Conservation (phyloP, 1,284 basidiomycete genomes). For the Sanguinoderma infundibulare region DNA sequence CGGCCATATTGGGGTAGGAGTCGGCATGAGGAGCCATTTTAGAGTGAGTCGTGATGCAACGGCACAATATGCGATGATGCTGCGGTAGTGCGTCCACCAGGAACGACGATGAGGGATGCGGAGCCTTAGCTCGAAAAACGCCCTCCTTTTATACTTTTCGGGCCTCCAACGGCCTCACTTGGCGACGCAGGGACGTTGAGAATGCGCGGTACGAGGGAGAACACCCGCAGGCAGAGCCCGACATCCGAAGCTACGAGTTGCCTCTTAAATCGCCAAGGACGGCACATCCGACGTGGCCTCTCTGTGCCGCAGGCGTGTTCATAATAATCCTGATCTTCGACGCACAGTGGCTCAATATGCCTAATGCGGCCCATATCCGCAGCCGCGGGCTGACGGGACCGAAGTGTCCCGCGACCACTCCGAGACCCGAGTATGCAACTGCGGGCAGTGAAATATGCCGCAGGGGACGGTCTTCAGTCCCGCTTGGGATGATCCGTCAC, state of each 20-base stretch:
- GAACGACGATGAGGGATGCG: not conserved
- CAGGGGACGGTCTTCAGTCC: too few relatives aligned
- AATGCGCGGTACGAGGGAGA: not conserved
- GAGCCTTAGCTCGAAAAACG: not conserved
- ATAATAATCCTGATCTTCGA: not conserved
- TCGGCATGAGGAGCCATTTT: constrained; percentile 3
- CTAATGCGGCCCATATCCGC: not conserved
- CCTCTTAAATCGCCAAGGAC: not conserved
- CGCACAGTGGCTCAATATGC: not conserved
- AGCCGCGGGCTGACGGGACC: not conserved
- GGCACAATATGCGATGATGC: too few relatives aligned
- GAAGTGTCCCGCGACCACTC: not conserved
- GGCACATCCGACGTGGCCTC: not conserved
- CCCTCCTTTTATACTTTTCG: not conserved
- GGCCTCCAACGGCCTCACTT: not conserved
- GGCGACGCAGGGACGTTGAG: not conserved
- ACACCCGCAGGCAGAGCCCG: not conserved
- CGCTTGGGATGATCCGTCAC: too few relatives aligned
- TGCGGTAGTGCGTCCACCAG: not conserved
- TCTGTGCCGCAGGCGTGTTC: not conserved
- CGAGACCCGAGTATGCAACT: not conserved
- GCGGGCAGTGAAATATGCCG: too few relatives aligned
- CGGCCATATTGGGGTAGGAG: constrained; percentile 22
- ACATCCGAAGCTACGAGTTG: not conserved
- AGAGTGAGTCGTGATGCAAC: not conserved